Evolutionary conservation across 176 grass and related monocot genomes (phyloP).

Genomic region (Ananas comosus): DNA sequence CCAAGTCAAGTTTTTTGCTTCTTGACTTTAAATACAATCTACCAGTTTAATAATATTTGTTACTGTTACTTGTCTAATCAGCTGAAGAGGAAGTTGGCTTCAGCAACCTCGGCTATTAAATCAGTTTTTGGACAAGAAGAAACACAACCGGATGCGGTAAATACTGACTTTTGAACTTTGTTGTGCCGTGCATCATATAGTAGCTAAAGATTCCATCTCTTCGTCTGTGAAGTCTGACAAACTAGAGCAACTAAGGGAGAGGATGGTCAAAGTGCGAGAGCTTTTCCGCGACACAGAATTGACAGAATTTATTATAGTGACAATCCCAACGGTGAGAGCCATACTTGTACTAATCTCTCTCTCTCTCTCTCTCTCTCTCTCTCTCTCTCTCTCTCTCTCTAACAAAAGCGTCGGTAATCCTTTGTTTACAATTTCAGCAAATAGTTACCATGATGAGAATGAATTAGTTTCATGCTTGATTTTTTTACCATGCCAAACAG

Average conservation of each 20-base stretch:
- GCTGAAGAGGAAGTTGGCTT: constrained; percentile 78
- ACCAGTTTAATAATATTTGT: background rate
- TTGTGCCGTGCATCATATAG: background rate
- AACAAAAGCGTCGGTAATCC: background rate
- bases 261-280: constrained; percentile 82
- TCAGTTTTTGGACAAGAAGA: constrained; percentile 88
- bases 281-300: constrained; percentile 77
- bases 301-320: constrained; percentile 95
- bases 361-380: background rate
- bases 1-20: too few relatives aligned
- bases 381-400: background rate
- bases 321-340: constrained; percentile 76
- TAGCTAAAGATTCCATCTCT: background rate
- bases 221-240: constrained; percentile 52
- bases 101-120: constrained; percentile 97
- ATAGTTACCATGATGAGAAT: too few relatives aligned
- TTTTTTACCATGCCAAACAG: background rate
- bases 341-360: background rate
- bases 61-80: constrained; percentile 12
- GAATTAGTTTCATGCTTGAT: too few relatives aligned
- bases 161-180: constrained; percentile 20
- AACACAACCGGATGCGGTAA: constrained; percentile 64
- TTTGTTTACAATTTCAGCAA: too few relatives aligned
- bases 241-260: constrained; percentile 81
- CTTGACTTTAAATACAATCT: background rate